Evolutionary conservation across 176 grass and related monocot genomes (phyloP), one percentile per base, ranked within the genome.

Genomic region (Ampelocalamus luodianensis): DNA sequence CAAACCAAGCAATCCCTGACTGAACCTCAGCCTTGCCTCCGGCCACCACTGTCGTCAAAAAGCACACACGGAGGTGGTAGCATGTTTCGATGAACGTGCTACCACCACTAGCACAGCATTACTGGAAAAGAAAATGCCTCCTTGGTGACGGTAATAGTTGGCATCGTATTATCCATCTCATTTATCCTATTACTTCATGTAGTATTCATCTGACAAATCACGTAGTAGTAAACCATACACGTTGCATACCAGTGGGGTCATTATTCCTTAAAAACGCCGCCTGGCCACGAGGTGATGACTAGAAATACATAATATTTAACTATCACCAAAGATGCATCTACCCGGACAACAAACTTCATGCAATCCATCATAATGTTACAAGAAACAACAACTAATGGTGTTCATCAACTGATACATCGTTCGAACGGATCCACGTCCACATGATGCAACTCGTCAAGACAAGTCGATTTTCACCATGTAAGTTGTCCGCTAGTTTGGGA

Each of bases 401-500:
- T 72, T 82, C 58, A 24, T 71, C 72, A 67, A 86, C 80, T 83
- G 15, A 36, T 40, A 83, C n/a, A 46, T 72, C n/a, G 16, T 44
- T 72, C 5, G 10, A 68, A 67, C 82, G 38, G 46, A 65, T 61
- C 29, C 32, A 58, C 42, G 11, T 64, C 8, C 70, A 74, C 65
- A 23, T 53, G 17, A 43, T 43, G 22, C 22, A 45, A 6, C 39
- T 48, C 54, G 18, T 18, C n/a, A 8, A 8, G 20, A 20, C 48
- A 80, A 59, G 11, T 62, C 4, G 1, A 66, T 80, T 51, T 68
- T 82, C 13, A 22, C 17, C 36, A 2, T 17, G 55, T 60, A 38
- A 74, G 0, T 18, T 44, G 39, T 29, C 81, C 55, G 68, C 79
- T 87, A 72, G 70, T 74, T 88, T 12, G 89, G 91, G 74, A 98